Percentiles rank a stretch among this genome's conserved stretches.
These are phyloP conservation scores for Stylonectria norvegica DNA, from an alignment of 2,329 filamentous ascomycete species.

Conservation along the genomic window DNA sequence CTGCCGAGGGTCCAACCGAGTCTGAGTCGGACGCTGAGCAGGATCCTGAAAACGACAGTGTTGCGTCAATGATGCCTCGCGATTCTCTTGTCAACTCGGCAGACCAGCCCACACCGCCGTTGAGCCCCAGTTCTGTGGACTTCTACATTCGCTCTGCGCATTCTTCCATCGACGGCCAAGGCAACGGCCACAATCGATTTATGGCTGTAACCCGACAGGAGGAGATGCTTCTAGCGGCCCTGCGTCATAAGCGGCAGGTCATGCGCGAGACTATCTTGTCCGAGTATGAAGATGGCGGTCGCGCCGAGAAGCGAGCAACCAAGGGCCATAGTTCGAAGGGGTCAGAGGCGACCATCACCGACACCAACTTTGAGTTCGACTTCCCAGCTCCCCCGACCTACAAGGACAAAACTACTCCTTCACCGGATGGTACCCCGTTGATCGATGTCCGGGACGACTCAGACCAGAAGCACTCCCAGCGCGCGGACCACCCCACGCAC, in stretches of 20 bases:
- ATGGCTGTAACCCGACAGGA: constrained; percentile 59
- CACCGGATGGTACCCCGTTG: constrained; percentile 22
- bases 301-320: constrained; percentile 8
- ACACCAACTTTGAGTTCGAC: constrained; percentile 32
- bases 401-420: constrained; percentile 23
- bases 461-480: constrained; percentile 6
- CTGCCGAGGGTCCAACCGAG: constrained; percentile 24
- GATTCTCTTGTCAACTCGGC: constrained; percentile 27
- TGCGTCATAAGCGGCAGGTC: constrained; percentile 54
- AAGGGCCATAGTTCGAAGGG: constrained; percentile 27
- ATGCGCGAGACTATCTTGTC: constrained; percentile 49
- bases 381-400: constrained; percentile 34
- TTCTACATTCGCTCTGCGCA: constrained; percentile 42
- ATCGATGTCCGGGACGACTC: constrained; percentile 19
- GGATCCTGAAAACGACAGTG: constrained; percentile 15
- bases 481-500: neutral
- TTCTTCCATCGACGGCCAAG: constrained; percentile 35
- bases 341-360: constrained; percentile 30
- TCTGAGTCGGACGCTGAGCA: constrained; percentile 20
- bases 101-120: constrained; percentile 46
- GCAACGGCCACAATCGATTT: constrained; percentile 40
- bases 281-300: constrained; percentile 37
- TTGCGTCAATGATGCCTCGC: constrained; percentile 17
- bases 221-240: constrained; percentile 55
- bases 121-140: constrained; percentile 52